Percentiles rank a stretch among this genome's conserved stretches.
Evolutionary conservation across 768 basidiomycete species (phyloP).

Genomic region (Termitomyces bulborhizus): DNA sequence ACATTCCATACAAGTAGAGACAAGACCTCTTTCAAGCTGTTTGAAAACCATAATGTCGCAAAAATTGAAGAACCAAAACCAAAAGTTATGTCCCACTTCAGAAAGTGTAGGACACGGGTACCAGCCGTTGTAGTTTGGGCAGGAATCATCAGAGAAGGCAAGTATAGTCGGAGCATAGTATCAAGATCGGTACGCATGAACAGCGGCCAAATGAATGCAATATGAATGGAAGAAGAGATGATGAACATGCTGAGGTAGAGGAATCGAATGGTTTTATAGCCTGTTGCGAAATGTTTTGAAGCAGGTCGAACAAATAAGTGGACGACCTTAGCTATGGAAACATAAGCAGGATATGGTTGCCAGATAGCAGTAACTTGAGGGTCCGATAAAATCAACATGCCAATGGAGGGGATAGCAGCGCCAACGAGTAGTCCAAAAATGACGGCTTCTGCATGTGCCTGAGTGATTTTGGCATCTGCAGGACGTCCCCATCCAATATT

Average conservation of each 20-base stretch:
- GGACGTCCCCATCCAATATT: constrained; percentile 15
- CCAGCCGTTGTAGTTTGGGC: constrained; percentile 18
- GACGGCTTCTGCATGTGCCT: constrained; percentile 45
- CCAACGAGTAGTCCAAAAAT: constrained; percentile 43
- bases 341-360: constrained; percentile 46
- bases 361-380: constrained; percentile 43
- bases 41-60: constrained; percentile 44
- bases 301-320: constrained; percentile 37
- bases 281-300: constrained; percentile 25
- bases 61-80: constrained; percentile 33
- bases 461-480: constrained; percentile 23
- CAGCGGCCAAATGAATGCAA: constrained; percentile 32
- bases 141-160: constrained; percentile 29
- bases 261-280: constrained; percentile 27
- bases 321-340: constrained; percentile 30
- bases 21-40: constrained; percentile 22
- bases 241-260: constrained; percentile 36
- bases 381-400: constrained; percentile 36
- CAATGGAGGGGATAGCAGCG: constrained; percentile 37
- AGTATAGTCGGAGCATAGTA: constrained; percentile 24
- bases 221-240: constrained; percentile 34
- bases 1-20: constrained; percentile 36
- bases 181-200: constrained; percentile 18
- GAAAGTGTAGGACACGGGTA: constrained; percentile 30
- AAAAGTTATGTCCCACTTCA: constrained; percentile 47